Base-by-base conservation (phyloP, 495 filamentous ascomycete genomes). In the Lophiotrema nucula region DNA sequence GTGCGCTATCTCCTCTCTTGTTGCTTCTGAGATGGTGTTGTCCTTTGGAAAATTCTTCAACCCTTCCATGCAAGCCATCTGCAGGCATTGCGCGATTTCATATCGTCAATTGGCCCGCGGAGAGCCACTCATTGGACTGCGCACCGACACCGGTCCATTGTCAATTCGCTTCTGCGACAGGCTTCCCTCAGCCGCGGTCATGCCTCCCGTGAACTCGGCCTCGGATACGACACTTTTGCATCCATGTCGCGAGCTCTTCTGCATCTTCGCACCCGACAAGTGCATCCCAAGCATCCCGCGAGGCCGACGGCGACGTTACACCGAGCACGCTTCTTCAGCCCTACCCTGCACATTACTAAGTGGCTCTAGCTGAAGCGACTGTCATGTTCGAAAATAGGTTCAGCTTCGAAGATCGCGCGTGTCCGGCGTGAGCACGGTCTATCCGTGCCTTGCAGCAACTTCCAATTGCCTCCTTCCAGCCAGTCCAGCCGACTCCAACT, bases 311-410 rank as follows among this genome's bases (percentile, higher is more conserved):
- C 46, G 2, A 59, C 24, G 33, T 31, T 46, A 31, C 33, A 42
- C 54, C 23, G 24, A 27, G 44, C 43, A 19, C 5, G 15, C 13
- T 15, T 21, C 47, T 33, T 24, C 54, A 58, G 54, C 54, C 54
- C 33, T 50, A 52, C 39, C 11, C 22, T 23, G 26, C 43, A 16
- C 16, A 19, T 33, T 4, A 25, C 21, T 31, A 16, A 45, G 28
- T 31, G 11, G 52, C 38, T 4, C 28, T 3, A 50, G 54, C 54
- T 58, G 54, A 58, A 58, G 23, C n/a, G 25, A 13, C 25, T 19
- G 4, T 13, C n/a, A n/a, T n/a, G n/a, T n/a, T 24, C 56, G 47
- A 39, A 59, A 59, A 53, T 59, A 59, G 27, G 18, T 28, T 35
- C 38, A 43, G 55, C 55, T 47, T 44, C 46, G 24, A 22, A 25